Percentiles rank a stretch among this genome's conserved stretches.
These are phyloP conservation scores for Solanum neorickii DNA, from an alignment of 257 asterid species.

Conservation along the genomic window DNA sequence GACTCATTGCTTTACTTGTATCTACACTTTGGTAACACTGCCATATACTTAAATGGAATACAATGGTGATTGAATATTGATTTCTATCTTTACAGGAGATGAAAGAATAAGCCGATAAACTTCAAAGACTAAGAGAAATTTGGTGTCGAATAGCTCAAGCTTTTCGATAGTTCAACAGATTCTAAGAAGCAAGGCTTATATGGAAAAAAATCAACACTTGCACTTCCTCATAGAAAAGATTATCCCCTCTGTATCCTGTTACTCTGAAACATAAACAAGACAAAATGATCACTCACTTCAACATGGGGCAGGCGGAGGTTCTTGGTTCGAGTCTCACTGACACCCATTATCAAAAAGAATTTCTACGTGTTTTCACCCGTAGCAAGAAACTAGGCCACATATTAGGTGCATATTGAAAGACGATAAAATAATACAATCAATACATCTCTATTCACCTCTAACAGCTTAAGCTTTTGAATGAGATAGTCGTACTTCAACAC, in stretches of 20 bases:
- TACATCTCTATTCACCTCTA: neutral
- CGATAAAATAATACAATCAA: neutral
- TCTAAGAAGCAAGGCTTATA: neutral
- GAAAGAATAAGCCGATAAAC: neutral
- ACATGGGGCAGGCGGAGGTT: neutral
- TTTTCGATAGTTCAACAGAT: neutral
- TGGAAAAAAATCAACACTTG: neutral
- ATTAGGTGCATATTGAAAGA: neutral
- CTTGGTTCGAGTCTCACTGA: neutral
- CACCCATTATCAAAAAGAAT: neutral
- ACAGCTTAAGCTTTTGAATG: neutral
- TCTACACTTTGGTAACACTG: neutral
- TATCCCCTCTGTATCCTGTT: neutral
- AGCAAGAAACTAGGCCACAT: neutral
- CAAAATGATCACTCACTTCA: neutral
- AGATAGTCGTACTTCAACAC: neutral
- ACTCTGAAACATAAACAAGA: neutral
- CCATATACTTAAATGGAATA: neutral
- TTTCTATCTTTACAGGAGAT: neutral
- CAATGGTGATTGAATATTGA: neutral
- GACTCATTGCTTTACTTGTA: slow-evolving; percentile 25
- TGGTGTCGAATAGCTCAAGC: neutral
- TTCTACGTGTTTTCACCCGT: neutral
- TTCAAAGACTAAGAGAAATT: neutral
- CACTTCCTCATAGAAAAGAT: neutral